Evolutionary conservation across 164 flowering plant genomes (phyloP).

Genomic region (Chimonanthus salicifolius): DNA sequence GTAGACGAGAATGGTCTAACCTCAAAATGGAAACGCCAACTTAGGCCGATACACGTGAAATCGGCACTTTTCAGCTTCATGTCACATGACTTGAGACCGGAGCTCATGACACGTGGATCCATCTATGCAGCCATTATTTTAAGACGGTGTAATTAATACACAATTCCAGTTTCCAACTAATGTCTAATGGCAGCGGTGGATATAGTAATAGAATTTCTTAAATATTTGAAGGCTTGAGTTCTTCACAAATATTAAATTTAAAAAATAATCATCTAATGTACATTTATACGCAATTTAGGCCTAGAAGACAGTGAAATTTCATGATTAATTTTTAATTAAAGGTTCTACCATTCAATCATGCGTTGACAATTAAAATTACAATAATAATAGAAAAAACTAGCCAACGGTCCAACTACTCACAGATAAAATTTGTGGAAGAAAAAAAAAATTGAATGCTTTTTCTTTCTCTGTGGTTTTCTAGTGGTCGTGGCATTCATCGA

Average conservation of each 20-base stretch:
- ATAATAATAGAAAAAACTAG: too few relatives aligned
- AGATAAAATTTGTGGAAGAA: too few relatives aligned
- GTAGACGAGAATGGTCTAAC: neutral
- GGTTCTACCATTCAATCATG: too few relatives aligned
- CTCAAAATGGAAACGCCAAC: neutral
- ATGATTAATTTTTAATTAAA: too few relatives aligned
- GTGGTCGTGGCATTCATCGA: too few relatives aligned
- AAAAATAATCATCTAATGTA: neutral
- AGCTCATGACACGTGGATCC: neutral
- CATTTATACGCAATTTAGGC: neutral
- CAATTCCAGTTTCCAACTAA: neutral
- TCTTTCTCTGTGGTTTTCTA: too few relatives aligned
- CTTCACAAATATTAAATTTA: too few relatives aligned
- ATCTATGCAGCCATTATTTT: neutral
- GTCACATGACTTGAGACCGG: neutral
- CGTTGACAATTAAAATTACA: too few relatives aligned
- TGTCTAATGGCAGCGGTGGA: neutral
- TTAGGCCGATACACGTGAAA: neutral
- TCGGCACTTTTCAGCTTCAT: neutral
- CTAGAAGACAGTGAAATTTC: too few relatives aligned
- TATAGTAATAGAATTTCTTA: neutral
- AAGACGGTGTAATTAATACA: too few relatives aligned
- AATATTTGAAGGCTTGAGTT: neutral
- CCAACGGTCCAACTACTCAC: too few relatives aligned
- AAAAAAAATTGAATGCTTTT: too few relatives aligned